Conservation (phyloP, 2,329 filamentous ascomycete species). For the Cercospora zeae-maydis region DNA sequence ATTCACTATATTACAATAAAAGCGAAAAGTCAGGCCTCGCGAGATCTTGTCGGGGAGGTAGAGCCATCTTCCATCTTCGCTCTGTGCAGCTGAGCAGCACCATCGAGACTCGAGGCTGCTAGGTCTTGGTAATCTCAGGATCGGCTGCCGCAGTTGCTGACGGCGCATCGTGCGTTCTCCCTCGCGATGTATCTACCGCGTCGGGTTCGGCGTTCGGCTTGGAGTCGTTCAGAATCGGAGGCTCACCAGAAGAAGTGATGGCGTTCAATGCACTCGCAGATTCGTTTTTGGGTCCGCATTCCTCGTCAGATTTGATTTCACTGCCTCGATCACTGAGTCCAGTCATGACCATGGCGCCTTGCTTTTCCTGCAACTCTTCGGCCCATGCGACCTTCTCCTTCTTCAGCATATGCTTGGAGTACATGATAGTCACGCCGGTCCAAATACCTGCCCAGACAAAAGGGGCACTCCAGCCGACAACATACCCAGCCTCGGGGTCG, state of each 20-base stretch:
- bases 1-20: not conserved
- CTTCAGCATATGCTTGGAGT: conserved; percentile 41
- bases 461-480: conserved; percentile 49
- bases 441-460: conserved; percentile 51
- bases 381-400: conserved; percentile 37
- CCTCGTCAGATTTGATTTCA: conserved; percentile 4
- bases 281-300: not conserved
- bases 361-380: conserved; percentile 34
- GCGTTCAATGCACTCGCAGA: not conserved
- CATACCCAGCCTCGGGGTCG: conserved; percentile 46
- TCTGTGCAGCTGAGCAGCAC: not conserved
- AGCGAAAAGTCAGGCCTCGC: not conserved
- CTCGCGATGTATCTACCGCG: not conserved
- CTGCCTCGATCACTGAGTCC: conserved; percentile 6
- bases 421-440: conserved; percentile 45
- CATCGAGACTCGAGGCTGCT: not conserved
- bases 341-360: conserved; percentile 8
- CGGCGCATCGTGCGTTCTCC: not conserved
- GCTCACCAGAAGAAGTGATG: not conserved
- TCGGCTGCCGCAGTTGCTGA: not conserved
- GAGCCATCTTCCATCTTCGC: not conserved
- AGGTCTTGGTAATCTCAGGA: not conserved
- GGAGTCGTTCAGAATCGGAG: not conserved
- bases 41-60: not conserved
- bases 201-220: not conserved